A percentile compares a stretch with the other conserved stretches of the same genome.
These are phyloP conservation scores for Tylopilus balloui DNA, from an alignment of 768 basidiomycete species.

Conservation along the genomic window DNA sequence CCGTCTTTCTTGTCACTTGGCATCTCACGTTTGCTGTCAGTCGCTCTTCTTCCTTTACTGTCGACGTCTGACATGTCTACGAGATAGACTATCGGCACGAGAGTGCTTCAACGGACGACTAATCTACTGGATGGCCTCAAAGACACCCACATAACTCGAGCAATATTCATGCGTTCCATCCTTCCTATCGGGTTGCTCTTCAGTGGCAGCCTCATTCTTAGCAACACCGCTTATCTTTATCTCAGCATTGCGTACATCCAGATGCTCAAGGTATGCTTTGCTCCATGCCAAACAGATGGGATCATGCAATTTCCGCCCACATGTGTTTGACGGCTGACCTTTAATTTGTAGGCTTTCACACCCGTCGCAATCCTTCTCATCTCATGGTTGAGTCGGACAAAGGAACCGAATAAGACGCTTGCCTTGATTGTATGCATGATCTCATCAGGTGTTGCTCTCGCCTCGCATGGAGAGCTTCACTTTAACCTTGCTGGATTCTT, in stretches of 20 bases:
- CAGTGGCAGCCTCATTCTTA: slow-evolving; percentile 85
- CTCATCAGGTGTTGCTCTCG: slow-evolving; percentile 82
- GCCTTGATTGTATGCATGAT: slow-evolving; percentile 86
- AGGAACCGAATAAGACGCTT: slow-evolving; percentile 80
- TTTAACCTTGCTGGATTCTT: slow-evolving; percentile 88
- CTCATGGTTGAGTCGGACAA: slow-evolving; percentile 85
- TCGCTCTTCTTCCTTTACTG: slow-evolving; percentile 6
- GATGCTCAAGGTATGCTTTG: slow-evolving; percentile 74
- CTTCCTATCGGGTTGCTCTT: slow-evolving; percentile 93
- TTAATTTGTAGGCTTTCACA: slow-evolving; percentile 66
- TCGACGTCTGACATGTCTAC: neutral
- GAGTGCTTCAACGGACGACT: slow-evolving; percentile 79
- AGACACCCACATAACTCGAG: slow-evolving; percentile 74
- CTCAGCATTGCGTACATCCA: slow-evolving; percentile 94
- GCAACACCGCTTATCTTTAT: slow-evolving; percentile 90
- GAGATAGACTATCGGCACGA: slow-evolving; percentile 71
- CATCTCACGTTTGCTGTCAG: slow-evolving; percentile 68
- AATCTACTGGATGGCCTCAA: slow-evolving; percentile 71
- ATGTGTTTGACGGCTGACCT: neutral
- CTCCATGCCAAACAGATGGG: neutral
- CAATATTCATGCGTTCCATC: slow-evolving; percentile 79
- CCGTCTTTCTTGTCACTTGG: slow-evolving; percentile 91
- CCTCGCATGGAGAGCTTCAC: slow-evolving; percentile 82
- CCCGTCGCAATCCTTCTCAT: slow-evolving; percentile 90
- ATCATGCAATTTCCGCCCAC: neutral